phyloP scores from a whole-genome alignment of 2,329 filamentous ascomycete species.

The Albophoma yamanashiensis region DNA sequence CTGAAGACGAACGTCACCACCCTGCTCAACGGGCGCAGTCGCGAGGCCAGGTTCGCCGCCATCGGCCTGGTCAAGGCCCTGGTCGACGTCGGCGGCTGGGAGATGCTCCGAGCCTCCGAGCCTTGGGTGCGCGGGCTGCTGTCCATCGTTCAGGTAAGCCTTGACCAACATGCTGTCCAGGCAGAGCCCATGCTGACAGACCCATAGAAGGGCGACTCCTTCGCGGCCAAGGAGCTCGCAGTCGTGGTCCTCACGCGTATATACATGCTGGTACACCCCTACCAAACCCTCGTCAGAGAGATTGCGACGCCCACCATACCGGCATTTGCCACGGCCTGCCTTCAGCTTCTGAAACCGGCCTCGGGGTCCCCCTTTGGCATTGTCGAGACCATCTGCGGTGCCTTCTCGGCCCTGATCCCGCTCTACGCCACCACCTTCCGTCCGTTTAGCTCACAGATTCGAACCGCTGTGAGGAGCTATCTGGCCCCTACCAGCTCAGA shows the following conservation, averaged over 20 bases:
- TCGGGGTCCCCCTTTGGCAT: conserved; percentile 32
- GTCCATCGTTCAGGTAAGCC: conserved; percentile 57
- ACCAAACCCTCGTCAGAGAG: conserved; percentile 74
- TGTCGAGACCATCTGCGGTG: conserved; percentile 58
- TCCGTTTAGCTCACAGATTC: conserved; percentile 60
- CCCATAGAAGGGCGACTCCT: conserved; percentile 62
- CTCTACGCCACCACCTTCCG: conserved; percentile 76
- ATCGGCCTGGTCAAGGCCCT: conserved; percentile 70
- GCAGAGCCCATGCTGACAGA: background rate
- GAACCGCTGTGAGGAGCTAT: conserved; percentile 45
- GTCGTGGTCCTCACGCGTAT: conserved; percentile 73
- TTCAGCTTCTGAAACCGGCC: conserved; percentile 49
- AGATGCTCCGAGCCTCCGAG: conserved; percentile 61
- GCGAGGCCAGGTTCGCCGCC: conserved; percentile 67
- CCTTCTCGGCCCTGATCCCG: conserved; percentile 63
- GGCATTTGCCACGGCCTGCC: conserved; percentile 59
- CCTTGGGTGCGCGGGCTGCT: conserved; percentile 72
- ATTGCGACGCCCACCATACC: conserved; percentile 77
- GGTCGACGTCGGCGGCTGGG: conserved; percentile 76
- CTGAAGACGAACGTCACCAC: conserved; percentile 69
- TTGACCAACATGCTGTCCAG: background rate
- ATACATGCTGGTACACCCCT: conserved; percentile 71
- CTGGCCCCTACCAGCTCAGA: conserved; percentile 54
- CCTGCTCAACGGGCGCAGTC: conserved; percentile 64
- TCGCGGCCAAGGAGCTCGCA: conserved; percentile 63